Evolutionary conservation across 2,329 filamentous ascomycete genomes (phyloP), one percentile per base, ranked within the genome.

Genomic region (Diplodia intermedia): DNA sequence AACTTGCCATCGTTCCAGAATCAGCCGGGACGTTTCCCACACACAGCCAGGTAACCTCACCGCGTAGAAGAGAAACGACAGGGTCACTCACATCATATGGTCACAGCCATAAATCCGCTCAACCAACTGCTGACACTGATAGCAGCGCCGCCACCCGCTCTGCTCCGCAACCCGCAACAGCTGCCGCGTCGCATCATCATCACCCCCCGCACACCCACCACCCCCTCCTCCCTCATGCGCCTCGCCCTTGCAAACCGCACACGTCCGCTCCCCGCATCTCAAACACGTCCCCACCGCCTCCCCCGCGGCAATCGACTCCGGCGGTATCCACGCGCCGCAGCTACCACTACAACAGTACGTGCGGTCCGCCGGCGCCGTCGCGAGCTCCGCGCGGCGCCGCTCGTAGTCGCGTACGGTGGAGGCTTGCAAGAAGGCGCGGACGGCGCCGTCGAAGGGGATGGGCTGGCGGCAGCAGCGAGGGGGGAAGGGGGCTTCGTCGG

Each of bases 61-160:
- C 23, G 23, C 23, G 23, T 26, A 26, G 2, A 26, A 26, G 23
- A 3, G 3, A 26, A 26, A 26, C 23, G 23, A 26, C 3, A 26
- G 23, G 23, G 23, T 18, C 20, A 84, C 82, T 72, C 90, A 92
- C 63, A 83, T 88, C 73, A 91, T 89, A 73, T 90, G 88, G 5
- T 85, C 84, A 73, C 86, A 89, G 0, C 88, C 89, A 62, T 85
- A 82, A 0, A 82, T 81, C 50, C 89, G 82, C 76, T 90, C 88
- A 33, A 92, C 88, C 67, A 92, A 78, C 6, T 82, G 31, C 2
- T 33, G 12, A 40, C 90, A 93, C 70, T 86, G 86, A 76, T 88
- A 88, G 74, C 90, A 93, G 65, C 89, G 82, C 74, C 86, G 84
- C 87, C 89, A 91, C 18, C 86, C 87, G 43, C 85, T 83, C 68